Evolutionary conservation across 257 asterid species (phyloP).

Genomic region (Ligustrum vulgare): DNA sequence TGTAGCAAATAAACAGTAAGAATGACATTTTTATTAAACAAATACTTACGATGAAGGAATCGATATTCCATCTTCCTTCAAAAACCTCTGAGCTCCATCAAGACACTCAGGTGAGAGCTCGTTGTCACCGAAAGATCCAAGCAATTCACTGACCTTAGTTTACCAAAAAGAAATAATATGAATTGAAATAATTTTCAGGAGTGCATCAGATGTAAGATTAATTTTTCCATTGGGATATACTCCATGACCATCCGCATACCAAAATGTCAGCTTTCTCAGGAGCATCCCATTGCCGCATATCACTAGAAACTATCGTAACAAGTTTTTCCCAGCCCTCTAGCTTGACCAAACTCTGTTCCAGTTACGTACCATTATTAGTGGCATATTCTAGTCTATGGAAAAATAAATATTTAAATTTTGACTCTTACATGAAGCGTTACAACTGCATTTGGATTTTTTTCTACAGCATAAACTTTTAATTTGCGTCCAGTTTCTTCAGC

Average conservation of each 20-base stretch:
- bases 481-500: slow-evolving; percentile 95
- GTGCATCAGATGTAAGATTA: not conserved
- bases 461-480: slow-evolving; percentile 91
- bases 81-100: slow-evolving; percentile 94
- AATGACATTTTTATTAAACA: not conserved
- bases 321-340: slow-evolving; percentile 88
- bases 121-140: slow-evolving; percentile 98
- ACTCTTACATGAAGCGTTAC: slow-evolving; percentile 87
- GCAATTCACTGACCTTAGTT: slow-evolving; percentile 88
- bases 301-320: slow-evolving; percentile 86
- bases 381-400: slow-evolving; percentile 15
- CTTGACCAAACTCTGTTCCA: slow-evolving; percentile 83
- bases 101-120: slow-evolving; percentile 99
- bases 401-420: not conserved
- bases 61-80: slow-evolving; percentile 92
- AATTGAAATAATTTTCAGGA: slow-evolving; percentile 4
- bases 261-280: slow-evolving; percentile 96
- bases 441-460: slow-evolving; percentile 95
- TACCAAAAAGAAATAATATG: slow-evolving; percentile 14
- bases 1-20: not conserved
- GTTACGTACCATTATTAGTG: slow-evolving; percentile 16
- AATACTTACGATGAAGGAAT: slow-evolving; percentile 83
- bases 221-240: slow-evolving; percentile 3
- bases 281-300: slow-evolving; percentile 97
- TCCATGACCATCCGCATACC: slow-evolving; percentile 43